These are phyloP conservation scores for Aureobasidium sp. DNA, from an alignment of 2,329 filamentous ascomycete species.

Conservation along the genomic window DNA sequence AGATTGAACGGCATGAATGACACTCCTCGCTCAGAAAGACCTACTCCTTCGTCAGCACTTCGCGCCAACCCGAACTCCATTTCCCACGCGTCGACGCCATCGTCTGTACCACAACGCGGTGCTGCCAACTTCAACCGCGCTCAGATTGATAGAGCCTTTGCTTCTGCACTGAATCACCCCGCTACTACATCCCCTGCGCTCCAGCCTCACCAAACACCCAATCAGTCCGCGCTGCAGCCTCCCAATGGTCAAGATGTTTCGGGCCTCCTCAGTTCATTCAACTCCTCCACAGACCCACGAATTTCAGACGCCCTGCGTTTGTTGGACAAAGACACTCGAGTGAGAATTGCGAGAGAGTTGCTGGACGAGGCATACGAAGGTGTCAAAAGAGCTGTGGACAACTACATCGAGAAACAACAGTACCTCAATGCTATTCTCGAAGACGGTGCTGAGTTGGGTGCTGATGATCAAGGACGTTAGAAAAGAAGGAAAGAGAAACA, in stretches of 20 bases:
- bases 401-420: constrained; percentile 9
- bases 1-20: neutral
- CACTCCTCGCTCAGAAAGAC: constrained; percentile 5
- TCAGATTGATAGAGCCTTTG: constrained; percentile 4
- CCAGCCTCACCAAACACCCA: neutral
- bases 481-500: neutral
- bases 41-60: neutral
- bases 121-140: neutral
- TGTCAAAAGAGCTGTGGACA: constrained; percentile 12
- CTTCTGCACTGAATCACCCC: neutral
- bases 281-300: neutral
- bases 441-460: neutral
- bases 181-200: neutral
- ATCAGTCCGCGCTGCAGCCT: neutral
- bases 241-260: neutral
- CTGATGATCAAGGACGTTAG: neutral
- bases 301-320: constrained; percentile 4
- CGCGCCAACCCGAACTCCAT: neutral
- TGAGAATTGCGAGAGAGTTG: constrained; percentile 9
- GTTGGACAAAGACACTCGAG: constrained; percentile 4
- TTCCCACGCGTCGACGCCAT: neutral
- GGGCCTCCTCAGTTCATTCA: neutral
- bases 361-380: constrained; percentile 9
- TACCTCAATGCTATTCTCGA: constrained; percentile 7
- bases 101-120: neutral